Percentiles rank a stretch among this genome's conserved stretches.
Evolutionary conservation across 2,329 filamentous ascomycete species (phyloP).

Genomic region (Seiridium cupressi): DNA sequence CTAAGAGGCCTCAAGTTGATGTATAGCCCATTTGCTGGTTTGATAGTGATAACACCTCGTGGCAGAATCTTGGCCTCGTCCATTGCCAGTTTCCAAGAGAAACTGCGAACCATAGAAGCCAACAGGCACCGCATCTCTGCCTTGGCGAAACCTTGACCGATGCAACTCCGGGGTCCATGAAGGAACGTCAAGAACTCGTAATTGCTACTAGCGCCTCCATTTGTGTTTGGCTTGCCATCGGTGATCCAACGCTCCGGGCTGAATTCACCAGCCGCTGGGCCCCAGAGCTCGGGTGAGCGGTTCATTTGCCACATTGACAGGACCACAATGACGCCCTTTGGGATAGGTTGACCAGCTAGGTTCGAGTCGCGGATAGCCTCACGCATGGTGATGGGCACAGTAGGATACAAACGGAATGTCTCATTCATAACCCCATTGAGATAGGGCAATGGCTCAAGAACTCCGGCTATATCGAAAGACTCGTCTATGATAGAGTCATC

Average conservation of each 20-base stretch:
- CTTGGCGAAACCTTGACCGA: constrained; percentile 69
- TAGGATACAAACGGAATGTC: constrained; percentile 64
- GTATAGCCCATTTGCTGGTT: background rate
- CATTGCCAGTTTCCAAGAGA: constrained; percentile 56
- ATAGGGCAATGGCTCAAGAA: constrained; percentile 64
- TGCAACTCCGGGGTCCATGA: constrained; percentile 69
- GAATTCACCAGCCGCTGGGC: constrained; percentile 63
- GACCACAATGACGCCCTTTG: constrained; percentile 62
- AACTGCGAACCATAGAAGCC: constrained; percentile 64
- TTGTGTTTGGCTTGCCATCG: constrained; percentile 44
- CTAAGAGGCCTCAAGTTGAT: background rate
- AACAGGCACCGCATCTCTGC: constrained; percentile 73
- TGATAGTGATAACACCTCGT: background rate
- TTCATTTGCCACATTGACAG: constrained; percentile 62
- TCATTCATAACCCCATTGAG: constrained; percentile 70
- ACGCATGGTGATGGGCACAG: constrained; percentile 65
- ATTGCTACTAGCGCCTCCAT: constrained; percentile 66
- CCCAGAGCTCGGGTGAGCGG: constrained; percentile 63
- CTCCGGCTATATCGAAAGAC: constrained; percentile 37
- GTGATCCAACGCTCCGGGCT: constrained; percentile 68
- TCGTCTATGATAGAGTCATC: constrained; percentile 8
- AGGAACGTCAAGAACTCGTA: constrained; percentile 69
- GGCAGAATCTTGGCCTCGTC: constrained; percentile 47
- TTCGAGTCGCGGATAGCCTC: constrained; percentile 54
- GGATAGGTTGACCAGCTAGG: constrained; percentile 58